A percentile compares a stretch with the other conserved stretches of the same genome.
These are phyloP conservation scores for Claviceps sp. DNA, from an alignment of 2,329 filamentous ascomycete species.

Conservation along the genomic window DNA sequence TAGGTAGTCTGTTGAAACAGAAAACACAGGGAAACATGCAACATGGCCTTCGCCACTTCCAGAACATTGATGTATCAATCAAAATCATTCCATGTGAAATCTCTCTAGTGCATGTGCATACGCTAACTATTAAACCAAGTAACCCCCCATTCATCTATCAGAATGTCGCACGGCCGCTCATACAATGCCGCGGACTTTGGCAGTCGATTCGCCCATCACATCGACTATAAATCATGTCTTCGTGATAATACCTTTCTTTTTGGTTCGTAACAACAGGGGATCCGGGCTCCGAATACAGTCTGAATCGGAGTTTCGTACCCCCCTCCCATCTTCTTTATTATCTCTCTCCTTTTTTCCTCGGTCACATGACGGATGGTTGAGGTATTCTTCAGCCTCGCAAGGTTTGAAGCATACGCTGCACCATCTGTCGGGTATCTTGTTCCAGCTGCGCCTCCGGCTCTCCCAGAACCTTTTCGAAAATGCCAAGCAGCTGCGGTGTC, in stretches of 20 bases:
- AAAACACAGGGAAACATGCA: too few species aligned
- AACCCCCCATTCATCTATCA: not conserved
- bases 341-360: not conserved
- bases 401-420: constrained; percentile 48
- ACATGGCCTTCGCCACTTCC: too few species aligned
- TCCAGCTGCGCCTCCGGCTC: constrained; percentile 65
- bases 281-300: not conserved
- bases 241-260: not conserved
- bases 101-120: too few species aligned
- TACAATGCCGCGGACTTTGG: not conserved
- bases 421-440: constrained; percentile 51
- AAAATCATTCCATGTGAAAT: too few species aligned
- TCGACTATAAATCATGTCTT: not conserved
- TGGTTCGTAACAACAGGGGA: not conserved
- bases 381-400: constrained; percentile 12
- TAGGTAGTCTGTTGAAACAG: too few species aligned
- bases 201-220: constrained; percentile 3
- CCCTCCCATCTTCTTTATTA: not conserved
- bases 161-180: constrained; percentile 1
- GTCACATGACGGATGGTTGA: not conserved
- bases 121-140: too few species aligned
- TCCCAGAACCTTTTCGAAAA: constrained; percentile 61
- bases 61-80: too few species aligned
- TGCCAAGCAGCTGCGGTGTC: constrained; percentile 52
- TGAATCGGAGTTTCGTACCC: not conserved